Percentiles rank a stretch among this genome's conserved stretches.
These are phyloP conservation scores for Yamadazyma scolyti DNA, from an alignment of 805 yeast species.

Conservation along the genomic window DNA sequence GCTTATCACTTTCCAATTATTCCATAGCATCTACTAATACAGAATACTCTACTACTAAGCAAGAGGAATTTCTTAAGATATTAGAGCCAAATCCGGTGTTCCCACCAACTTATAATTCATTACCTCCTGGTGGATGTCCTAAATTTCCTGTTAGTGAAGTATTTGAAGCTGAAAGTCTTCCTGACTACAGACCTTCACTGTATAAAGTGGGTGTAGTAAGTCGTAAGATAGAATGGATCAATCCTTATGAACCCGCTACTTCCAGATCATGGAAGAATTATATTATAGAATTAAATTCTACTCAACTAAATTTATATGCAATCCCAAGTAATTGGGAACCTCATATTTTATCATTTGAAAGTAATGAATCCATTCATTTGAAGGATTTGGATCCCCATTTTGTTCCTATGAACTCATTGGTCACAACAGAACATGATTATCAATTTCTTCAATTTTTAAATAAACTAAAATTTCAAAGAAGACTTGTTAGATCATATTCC, in stretches of 20 bases:
- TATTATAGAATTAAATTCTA: slow-evolving; percentile 75
- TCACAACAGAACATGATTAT: slow-evolving; percentile 23
- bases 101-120: slow-evolving; percentile 33
- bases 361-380: slow-evolving; percentile 4
- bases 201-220: slow-evolving; percentile 53
- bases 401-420: slow-evolving; percentile 12
- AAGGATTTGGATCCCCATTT: no score
- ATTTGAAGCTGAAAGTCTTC: slow-evolving; percentile 42
- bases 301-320: slow-evolving; percentile 71
- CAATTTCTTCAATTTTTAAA: slow-evolving; percentile 24
- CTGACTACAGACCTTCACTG: slow-evolving; percentile 64
- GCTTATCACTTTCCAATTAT: no score
- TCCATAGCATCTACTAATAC: no score
- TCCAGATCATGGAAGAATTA: slow-evolving; percentile 67
- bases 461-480: slow-evolving; percentile 20
- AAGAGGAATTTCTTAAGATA: slow-evolving; percentile 23
- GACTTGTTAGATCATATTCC: slow-evolving; percentile 62
- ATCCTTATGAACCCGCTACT: slow-evolving; percentile 72
- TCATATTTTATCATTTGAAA: slow-evolving; percentile 19
- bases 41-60: slow-evolving; percentile 7
- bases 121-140: slow-evolving; percentile 46
- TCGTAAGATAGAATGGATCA: slow-evolving; percentile 70
- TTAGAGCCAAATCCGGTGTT: slow-evolving; percentile 37
- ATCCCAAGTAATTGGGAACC: slow-evolving; percentile 31
- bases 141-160: slow-evolving; percentile 23